These are phyloP conservation scores for Pythium chondricola DNA, from an alignment of 352 stramenopile genomes.

Conservation along the genomic window DNA sequence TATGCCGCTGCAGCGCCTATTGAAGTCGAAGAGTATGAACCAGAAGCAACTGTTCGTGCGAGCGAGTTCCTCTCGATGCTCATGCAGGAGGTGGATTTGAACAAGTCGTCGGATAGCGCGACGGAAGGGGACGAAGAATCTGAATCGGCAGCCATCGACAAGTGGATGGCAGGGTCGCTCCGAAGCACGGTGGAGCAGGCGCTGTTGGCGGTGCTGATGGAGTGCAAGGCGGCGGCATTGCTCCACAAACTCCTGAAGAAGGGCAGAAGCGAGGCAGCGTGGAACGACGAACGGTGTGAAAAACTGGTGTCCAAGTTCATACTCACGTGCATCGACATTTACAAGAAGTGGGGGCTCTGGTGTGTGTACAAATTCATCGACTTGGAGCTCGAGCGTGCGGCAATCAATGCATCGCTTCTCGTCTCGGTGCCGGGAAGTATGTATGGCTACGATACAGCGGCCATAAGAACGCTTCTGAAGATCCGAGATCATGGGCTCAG, in stretches of 20 bases:
- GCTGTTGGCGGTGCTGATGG: conserved; percentile 36
- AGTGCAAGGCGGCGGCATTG: conserved; percentile 29
- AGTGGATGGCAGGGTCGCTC: conserved; percentile 9
- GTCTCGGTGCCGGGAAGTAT: conserved; percentile 46
- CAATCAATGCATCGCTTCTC: conserved; percentile 43
- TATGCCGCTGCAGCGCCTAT: conserved; percentile 71
- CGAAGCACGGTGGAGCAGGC: conserved; percentile 15
- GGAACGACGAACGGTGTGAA: conserved; percentile 29
- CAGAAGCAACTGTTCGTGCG: too few relatives aligned
- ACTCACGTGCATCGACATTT: conserved; percentile 44
- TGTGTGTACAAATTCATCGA: conserved; percentile 72
- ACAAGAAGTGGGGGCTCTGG: conserved; percentile 61
- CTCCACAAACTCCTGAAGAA: conserved; percentile 14
- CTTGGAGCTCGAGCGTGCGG: conserved; percentile 62
- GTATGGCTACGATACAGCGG: conserved; percentile 49
- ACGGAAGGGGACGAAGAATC: conserved; percentile 4
- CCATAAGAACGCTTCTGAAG: conserved; percentile 42
- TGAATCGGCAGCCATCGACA: conserved; percentile 4
- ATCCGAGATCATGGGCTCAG: conserved; percentile 18
- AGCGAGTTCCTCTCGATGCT: too few relatives aligned
- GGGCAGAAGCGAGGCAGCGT: conserved; percentile 12
- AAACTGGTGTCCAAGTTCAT: conserved; percentile 54
- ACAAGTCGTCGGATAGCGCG: conserved; percentile 2
- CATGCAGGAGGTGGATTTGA: too few relatives aligned
- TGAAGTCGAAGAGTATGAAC: conserved; percentile 49